Base-by-base conservation (phyloP, 768 basidiomycete species). In the Hebeloma cylindrosporum region DNA sequence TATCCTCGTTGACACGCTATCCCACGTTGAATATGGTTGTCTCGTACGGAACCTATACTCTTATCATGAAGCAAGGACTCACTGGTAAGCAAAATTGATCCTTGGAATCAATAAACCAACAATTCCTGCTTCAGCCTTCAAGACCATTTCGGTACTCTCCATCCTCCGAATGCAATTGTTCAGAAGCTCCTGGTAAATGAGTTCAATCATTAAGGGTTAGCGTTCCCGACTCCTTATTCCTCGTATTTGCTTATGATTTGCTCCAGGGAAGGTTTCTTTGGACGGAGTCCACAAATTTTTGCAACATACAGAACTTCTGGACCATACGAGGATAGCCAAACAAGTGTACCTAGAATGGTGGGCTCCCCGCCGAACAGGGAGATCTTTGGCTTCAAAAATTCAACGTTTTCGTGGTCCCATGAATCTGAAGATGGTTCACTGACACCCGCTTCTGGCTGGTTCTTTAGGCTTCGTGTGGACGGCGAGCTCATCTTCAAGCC, bases 11-110 rank as follows among this genome's bases (percentile, higher is more conserved):
- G 36, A 8, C 27, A 21, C 10, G 26, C 40, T 37, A 28, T 23
- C 86, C 87, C 0, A 60, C 87, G 7, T 27, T 77, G 1, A 80
- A 78, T 22, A 88, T 88, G 85, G 55, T 83, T 30, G 71, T 76
- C 11, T 82, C 83, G 1, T 88, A 78, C 53, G 68, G 73, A 1
- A 69, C 78, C 5, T 87, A 82, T 65, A 73, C 71, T 3, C 37
- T 70, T 23, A 53, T 75, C 33, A 67, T 71, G 62, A 69, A 69
- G 36, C 49, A 69, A 51, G 56, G 66, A 0, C 62, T 76, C 25
- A 70, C 50, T 42, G 40, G 56, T 57, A 21, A 28, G 49, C n/a
- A n/a, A n/a, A n/a, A n/a, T n/a, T n/a, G n/a, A n/a, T n/a, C n/a
- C n/a, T n/a, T n/a, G n/a, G n/a, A n/a, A n/a, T n/a, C n/a, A n/a